phyloP scores from a whole-genome alignment of 2,329 filamentous ascomycete species.

The Apiospora arundinis region DNA sequence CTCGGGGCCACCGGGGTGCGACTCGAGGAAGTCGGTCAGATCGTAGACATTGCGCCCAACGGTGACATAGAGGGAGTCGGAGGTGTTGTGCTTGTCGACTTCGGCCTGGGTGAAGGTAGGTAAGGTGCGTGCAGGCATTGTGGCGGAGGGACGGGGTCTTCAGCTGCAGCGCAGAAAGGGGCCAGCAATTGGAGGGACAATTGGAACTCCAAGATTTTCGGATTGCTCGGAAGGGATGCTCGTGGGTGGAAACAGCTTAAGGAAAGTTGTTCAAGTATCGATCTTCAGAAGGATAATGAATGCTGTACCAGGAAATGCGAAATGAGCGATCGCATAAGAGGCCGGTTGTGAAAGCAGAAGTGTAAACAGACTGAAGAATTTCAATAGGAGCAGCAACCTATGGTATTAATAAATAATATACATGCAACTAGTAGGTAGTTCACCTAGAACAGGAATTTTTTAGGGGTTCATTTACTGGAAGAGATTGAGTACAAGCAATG shows the following conservation, averaged over 20 bases:
- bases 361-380: conserved; percentile 13
- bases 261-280: neutral
- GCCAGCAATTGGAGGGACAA: neutral
- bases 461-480: conserved; percentile 24
- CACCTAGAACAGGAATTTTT: conserved; percentile 15
- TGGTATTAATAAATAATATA: conserved; percentile 9
- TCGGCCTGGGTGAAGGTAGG: conserved; percentile 84
- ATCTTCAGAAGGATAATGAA: neutral
- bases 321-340: conserved; percentile 12
- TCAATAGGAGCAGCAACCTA: neutral
- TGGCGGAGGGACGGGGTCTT: conserved; percentile 30
- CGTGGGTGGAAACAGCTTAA: neutral
- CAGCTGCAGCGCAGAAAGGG: neutral
- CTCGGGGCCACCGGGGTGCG: conserved; percentile 89
- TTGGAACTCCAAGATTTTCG: neutral
- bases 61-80: conserved; percentile 90
- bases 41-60: conserved; percentile 92
- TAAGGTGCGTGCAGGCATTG: conserved; percentile 81
- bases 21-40: conserved; percentile 86
- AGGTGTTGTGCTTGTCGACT: conserved; percentile 79
- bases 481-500: conserved; percentile 15
- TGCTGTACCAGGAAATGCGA: conserved; percentile 4
- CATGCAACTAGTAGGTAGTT: conserved; percentile 12
- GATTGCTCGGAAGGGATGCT: neutral
- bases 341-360: neutral